phyloP scores from a whole-genome alignment of 805 yeast species.

The Candida vartiovaarae region DNA sequence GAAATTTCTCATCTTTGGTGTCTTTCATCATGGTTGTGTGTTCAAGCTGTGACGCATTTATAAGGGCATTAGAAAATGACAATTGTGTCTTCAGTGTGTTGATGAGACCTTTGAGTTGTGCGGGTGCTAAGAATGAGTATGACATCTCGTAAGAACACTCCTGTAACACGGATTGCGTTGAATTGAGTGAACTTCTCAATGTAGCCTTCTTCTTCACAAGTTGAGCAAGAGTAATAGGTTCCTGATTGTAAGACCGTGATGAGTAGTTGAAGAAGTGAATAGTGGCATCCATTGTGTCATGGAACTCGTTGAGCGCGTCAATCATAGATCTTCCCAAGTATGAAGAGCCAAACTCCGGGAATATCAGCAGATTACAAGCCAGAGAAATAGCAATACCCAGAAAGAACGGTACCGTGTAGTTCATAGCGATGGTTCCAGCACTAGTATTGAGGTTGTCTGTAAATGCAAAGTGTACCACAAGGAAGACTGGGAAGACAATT shows the following conservation, averaged over 20 bases:
- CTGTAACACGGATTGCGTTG: conserved; percentile 32
- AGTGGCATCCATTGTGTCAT: conserved; percentile 31
- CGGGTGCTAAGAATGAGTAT: conserved; percentile 40
- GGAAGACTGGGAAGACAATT: conserved; percentile 40
- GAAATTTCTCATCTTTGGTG: conserved; percentile 21
- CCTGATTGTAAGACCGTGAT: conserved; percentile 14
- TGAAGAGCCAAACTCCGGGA: conserved; percentile 47
- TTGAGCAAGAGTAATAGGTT: conserved; percentile 25
- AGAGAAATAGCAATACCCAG: conserved; percentile 38
- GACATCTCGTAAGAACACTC: conserved; percentile 45
- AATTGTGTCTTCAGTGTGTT: conserved; percentile 26
- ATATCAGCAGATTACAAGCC: conserved; percentile 35
- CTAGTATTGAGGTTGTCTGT: conserved; percentile 27
- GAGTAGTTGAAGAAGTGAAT: conserved; percentile 31
- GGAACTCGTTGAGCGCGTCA: conserved; percentile 33
- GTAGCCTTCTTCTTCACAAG: conserved; percentile 28
- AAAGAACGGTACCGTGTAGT: conserved; percentile 37
- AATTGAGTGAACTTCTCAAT: conserved; percentile 27
- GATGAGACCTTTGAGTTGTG: conserved; percentile 30
- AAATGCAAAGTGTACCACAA: conserved; percentile 44
- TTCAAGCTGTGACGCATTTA: conserved; percentile 42
- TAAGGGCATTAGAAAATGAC: conserved; percentile 32
- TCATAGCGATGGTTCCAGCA: conserved; percentile 28
- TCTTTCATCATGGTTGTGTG: conserved; percentile 22
- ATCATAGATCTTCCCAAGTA: conserved; percentile 38